Percentiles rank a stretch among this genome's conserved stretches.
These are phyloP conservation scores for Aureobasidium sp. DNA, from an alignment of 2,329 filamentous ascomycete genomes.

Conservation along the genomic window DNA sequence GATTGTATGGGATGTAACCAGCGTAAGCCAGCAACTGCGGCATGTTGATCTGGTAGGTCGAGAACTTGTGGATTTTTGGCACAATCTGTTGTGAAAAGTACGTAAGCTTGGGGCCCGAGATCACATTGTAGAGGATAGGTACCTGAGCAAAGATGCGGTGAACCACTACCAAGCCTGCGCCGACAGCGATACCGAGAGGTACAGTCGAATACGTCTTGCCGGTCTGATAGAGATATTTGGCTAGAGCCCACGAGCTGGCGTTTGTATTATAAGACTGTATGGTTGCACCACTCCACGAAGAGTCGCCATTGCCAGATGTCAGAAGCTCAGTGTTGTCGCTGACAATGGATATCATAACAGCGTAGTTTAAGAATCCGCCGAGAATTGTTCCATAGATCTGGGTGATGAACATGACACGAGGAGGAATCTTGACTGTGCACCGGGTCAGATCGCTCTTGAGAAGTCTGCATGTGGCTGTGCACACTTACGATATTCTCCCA, in stretches of 20 bases:
- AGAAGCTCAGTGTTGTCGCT: conserved; percentile 43
- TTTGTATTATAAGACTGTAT: conserved; percentile 39
- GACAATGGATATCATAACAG: conserved; percentile 50
- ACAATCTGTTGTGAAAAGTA: conserved; percentile 32
- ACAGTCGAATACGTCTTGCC: conserved; percentile 26
- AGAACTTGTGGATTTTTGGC: conserved; percentile 36
- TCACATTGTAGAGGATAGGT: neutral
- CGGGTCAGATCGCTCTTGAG: neutral
- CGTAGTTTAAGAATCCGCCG: conserved; percentile 49
- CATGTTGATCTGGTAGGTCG: conserved; percentile 40
- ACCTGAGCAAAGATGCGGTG: conserved; percentile 39
- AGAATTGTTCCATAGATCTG: conserved; percentile 51
- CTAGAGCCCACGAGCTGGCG: conserved; percentile 32
- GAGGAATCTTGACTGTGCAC: conserved; percentile 44
- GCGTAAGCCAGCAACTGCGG: conserved; percentile 50
- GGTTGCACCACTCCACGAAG: conserved; percentile 47
- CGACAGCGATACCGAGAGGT: conserved; percentile 42
- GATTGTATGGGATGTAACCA: conserved; percentile 50
- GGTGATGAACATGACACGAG: conserved; percentile 48
- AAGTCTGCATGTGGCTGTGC: no score
- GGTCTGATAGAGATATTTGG: conserved; percentile 46
- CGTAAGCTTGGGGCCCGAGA: neutral
- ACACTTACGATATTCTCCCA: conserved; percentile 50
- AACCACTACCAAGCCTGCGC: conserved; percentile 37
- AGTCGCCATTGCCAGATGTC: conserved; percentile 39